phyloP scores from a whole-genome alignment of 345 rosid genomes.

The Kandelia obovata region DNA sequence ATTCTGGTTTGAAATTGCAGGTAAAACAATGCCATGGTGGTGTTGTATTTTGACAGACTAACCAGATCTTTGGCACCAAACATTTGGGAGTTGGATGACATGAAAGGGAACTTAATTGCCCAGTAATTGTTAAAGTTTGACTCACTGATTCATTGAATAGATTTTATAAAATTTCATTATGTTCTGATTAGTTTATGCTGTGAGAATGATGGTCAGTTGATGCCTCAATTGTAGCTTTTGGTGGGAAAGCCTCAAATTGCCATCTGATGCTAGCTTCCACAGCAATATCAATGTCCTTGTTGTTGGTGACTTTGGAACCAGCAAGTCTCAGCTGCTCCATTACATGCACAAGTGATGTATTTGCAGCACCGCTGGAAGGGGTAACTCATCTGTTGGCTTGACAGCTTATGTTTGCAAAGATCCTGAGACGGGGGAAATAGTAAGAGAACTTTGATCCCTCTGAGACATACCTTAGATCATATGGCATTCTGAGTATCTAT shows the following conservation, averaged over 20 bases:
- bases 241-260: conserved; percentile 78
- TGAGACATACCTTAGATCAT: background rate
- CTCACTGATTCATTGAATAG: background rate
- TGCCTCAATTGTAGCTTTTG: conserved; percentile 61
- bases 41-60: conserved; percentile 83
- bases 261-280: conserved; percentile 73
- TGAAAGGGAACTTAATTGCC: conserved; percentile 86
- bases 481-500: conserved; percentile 11
- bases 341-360: conserved; percentile 90
- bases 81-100: conserved; percentile 96
- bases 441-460: conserved; percentile 28
- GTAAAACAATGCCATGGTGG: conserved; percentile 55
- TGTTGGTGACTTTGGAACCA: conserved; percentile 97
- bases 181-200: background rate
- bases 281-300: conserved; percentile 92
- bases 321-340: conserved; percentile 93
- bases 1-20: no score
- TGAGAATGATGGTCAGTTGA: conserved; percentile 18
- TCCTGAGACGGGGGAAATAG: conserved; percentile 93
- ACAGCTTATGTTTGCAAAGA: conserved; percentile 94
- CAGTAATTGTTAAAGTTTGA: conserved; percentile 38
- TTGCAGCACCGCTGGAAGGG: conserved; percentile 94
- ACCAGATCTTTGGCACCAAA: conserved; percentile 78
- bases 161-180: background rate
- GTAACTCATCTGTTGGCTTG: conserved; percentile 97